Percentiles rank a stretch among this genome's conserved stretches.
Conservation (phyloP, 2,329 filamentous ascomycete species). For the Fusarium verrucosum region DNA sequence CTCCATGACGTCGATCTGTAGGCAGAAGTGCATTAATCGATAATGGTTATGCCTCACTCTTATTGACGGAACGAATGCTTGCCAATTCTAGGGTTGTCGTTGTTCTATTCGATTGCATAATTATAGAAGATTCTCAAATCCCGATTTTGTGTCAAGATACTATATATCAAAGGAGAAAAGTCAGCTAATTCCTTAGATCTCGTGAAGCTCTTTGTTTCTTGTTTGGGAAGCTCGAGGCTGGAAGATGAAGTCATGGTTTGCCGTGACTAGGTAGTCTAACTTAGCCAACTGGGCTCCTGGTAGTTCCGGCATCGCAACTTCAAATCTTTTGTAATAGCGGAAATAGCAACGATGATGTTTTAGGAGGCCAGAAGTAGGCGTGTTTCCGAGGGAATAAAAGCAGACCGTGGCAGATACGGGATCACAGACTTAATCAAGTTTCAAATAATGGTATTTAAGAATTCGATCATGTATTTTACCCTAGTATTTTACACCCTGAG, state of each 20-base stretch:
- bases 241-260: conserved; percentile 24
- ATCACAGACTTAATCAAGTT: not conserved
- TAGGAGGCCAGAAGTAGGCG: not conserved
- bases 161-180: not conserved
- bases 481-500: not conserved
- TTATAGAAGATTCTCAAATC: not conserved
- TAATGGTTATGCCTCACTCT: not conserved
- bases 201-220: conserved; percentile 24
- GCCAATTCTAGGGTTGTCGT: conserved; percentile 21
- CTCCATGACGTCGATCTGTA: conserved; percentile 44
- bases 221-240: conserved; percentile 6
- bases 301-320: conserved; percentile 38
- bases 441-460: not conserved
- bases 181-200: conserved; percentile 12
- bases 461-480: not conserved
- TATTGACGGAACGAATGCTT: not conserved
- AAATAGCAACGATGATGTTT: not conserved
- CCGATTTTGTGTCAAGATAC: not conserved
- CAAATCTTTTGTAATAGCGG: not conserved
- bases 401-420: not conserved
- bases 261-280: conserved; percentile 5
- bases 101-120: conserved; percentile 7
- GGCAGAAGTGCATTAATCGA: conserved; percentile 41
- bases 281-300: conserved; percentile 22
- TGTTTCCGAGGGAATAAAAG: not conserved